phyloP scores from a whole-genome alignment of 768 basidiomycete genomes.

The Suillus alpinus region DNA sequence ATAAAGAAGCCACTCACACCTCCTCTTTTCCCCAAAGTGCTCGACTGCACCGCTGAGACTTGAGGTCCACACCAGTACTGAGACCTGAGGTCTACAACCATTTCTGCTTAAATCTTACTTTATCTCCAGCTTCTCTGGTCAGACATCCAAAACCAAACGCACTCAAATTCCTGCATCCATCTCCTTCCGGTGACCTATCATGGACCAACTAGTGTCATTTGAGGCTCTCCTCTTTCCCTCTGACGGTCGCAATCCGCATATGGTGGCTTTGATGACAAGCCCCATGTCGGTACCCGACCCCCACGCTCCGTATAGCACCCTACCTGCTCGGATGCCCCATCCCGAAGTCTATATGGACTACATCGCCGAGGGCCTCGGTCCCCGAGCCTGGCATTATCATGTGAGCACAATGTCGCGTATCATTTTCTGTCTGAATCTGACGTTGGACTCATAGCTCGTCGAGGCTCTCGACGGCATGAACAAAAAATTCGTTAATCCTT shows the following conservation, averaged over 20 bases:
- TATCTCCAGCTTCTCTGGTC: conserved; percentile 16
- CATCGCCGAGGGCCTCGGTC: conserved; percentile 69
- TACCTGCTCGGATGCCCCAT: conserved; percentile 68
- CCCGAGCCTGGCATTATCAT: conserved; percentile 71
- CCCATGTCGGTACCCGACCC: conserved; percentile 41
- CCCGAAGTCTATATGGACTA: conserved; percentile 87
- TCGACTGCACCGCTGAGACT: conserved; percentile 21
- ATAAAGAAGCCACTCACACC: conserved; percentile 17
- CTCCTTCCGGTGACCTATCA: conserved; percentile 27
- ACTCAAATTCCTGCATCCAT: conserved; percentile 14
- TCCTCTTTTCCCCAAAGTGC: conserved; percentile 17
- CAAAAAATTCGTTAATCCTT: conserved; percentile 73
- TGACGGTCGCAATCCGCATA: conserved; percentile 70
- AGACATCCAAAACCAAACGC: background rate
- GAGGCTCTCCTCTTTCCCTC: conserved; percentile 77
- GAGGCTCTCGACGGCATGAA: conserved; percentile 80
- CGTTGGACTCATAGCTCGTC: conserved; percentile 46
- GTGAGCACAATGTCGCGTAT: conserved; percentile 36
- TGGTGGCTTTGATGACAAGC: conserved; percentile 77
- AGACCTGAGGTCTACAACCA: conserved; percentile 14
- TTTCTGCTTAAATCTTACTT: conserved; percentile 11
- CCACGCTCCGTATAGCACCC: conserved; percentile 42
- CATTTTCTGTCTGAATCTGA: conserved; percentile 14
- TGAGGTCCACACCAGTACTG: conserved; percentile 12
- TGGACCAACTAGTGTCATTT: conserved; percentile 65